These are phyloP conservation scores for Micractinium sp. DNA, from an alignment of 139 green algal genomes.

Conservation along the genomic window DNA sequence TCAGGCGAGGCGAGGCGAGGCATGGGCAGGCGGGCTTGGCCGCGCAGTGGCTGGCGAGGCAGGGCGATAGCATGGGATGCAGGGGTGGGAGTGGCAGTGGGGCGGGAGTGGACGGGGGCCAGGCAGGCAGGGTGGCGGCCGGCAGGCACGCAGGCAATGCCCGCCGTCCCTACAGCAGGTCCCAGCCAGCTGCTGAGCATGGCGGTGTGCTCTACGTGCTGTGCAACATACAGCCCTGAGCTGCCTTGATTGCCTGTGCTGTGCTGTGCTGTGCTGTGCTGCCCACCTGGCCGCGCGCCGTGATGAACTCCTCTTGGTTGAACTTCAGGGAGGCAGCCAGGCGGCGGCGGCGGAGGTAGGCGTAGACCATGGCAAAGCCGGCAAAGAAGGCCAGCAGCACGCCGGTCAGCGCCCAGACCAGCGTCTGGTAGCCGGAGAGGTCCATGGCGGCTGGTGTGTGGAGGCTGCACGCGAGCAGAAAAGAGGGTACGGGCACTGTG, in stretches of 20 bases:
- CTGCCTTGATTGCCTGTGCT: not conserved
- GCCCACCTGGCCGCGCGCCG: slow-evolving; percentile 47
- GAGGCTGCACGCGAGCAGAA: not conserved
- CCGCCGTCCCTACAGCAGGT: too few species aligned
- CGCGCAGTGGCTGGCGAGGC: too few species aligned
- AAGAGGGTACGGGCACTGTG: not conserved
- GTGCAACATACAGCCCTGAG: too few species aligned
- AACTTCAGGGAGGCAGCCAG: not conserved
- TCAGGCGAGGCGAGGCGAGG: not conserved
- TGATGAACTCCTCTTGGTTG: slow-evolving; percentile 67
- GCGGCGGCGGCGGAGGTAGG: not conserved
- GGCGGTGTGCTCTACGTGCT: too few species aligned
- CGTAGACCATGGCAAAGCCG: slow-evolving; percentile 13
- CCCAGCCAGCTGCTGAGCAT: too few species aligned
- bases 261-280: too few species aligned
- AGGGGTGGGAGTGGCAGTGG: not conserved
- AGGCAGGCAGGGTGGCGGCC: too few species aligned
- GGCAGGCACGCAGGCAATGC: too few species aligned
- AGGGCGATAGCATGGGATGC: too few species aligned
- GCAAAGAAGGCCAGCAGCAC: slow-evolving; percentile 12
- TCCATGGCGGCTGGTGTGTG: slow-evolving; percentile 1
- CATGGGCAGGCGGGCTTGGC: not conserved
- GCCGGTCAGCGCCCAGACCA: slow-evolving; percentile 6
- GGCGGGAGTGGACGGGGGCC: not conserved
- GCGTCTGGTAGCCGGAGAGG: slow-evolving; percentile 17